phyloP scores from a whole-genome alignment of 2,329 filamentous ascomycete species.

The Aspergillus sp. region DNA sequence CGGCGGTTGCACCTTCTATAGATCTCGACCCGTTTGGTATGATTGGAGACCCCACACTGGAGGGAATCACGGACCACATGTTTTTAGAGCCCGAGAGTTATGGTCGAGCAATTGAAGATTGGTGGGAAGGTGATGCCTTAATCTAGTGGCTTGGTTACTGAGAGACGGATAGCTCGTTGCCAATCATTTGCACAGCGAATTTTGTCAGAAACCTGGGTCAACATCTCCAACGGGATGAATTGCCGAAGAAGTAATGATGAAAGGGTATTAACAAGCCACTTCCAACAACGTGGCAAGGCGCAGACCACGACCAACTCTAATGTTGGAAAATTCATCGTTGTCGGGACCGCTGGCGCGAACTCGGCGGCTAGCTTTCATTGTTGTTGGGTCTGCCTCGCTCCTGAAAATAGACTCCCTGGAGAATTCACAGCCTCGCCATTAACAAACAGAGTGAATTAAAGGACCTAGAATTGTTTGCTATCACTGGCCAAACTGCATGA shows the following conservation, averaged over 20 bases:
- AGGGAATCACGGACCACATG: slow-evolving; percentile 10
- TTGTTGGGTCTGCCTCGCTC: slow-evolving; percentile 4
- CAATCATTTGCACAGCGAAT: slow-evolving; percentile 6
- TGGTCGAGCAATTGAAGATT: slow-evolving; percentile 10
- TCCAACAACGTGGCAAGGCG: slow-evolving; percentile 1
- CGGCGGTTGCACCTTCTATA: not conserved
- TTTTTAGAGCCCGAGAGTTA: slow-evolving; percentile 13
- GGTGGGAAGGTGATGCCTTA: slow-evolving; percentile 10
- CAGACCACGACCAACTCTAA: not conserved
- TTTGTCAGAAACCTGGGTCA: not conserved
- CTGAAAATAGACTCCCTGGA: slow-evolving; percentile 2
- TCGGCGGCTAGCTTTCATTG: not conserved
- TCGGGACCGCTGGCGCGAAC: slow-evolving; percentile 5
- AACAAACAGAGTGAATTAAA: not conserved
- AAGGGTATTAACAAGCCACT: not conserved
- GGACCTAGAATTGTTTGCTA: not conserved
- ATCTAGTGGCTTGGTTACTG: slow-evolving; percentile 2
- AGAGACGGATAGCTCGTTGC: not conserved
- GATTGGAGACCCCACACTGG: slow-evolving; percentile 6
- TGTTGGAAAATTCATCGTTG: slow-evolving; percentile 2
- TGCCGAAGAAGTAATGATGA: not conserved
- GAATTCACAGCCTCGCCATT: not conserved
- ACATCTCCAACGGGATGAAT: not conserved
- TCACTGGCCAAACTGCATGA: not conserved
- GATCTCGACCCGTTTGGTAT: slow-evolving; percentile 10